Base-by-base conservation (phyloP, 352 stramenopile species). In the Pythium insidiosum region DNA sequence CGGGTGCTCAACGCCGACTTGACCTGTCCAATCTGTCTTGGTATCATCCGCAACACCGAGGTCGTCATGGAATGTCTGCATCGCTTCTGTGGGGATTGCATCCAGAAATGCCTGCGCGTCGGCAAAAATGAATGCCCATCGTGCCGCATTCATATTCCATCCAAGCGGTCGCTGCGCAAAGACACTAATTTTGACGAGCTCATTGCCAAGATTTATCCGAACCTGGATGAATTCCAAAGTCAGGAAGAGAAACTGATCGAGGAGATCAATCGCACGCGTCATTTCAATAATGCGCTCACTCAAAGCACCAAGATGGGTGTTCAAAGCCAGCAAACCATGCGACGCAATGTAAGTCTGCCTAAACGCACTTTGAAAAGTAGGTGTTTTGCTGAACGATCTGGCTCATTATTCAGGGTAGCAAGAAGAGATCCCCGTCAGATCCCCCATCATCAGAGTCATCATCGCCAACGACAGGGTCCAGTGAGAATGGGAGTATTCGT, bases 1-100 rank as follows among this genome's bases (percentile, higher is more conserved):
- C 63, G 77, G 35, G 57, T 79, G 26, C 64, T 95, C 0, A 86
- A 90, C 42, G 69, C 80, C 19, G 76, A 95, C 43, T 68, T 96
- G 20, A 85, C 73, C 45, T 96, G 87, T 45, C 82, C 84, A 10
- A 78, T 96, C 36, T 96, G 87, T 46, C 61, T 96, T 11, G 73
- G 82, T 24, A 88, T 92, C 38, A 78, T 92, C 48, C 68, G 70
- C 43, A 68, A 84, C 39, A 89, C 84, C n/a, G 73, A 74, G 38
- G 84, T 94, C 15, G 85, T 96, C 11, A 95, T 94, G 68, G 78
- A 94, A 53, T 96, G 87, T 56, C 64, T 96, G 37, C 87, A 96
- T 56, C 76, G 87, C 30, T 96, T 96, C 56, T 96, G 87, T 43
- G 63, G 77, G 46, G 72, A 93, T 23, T 96, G 87, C 62, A 95